Evolutionary conservation across 140 eudicot species (phyloP).

Genomic region (Senecio squalidus): DNA sequence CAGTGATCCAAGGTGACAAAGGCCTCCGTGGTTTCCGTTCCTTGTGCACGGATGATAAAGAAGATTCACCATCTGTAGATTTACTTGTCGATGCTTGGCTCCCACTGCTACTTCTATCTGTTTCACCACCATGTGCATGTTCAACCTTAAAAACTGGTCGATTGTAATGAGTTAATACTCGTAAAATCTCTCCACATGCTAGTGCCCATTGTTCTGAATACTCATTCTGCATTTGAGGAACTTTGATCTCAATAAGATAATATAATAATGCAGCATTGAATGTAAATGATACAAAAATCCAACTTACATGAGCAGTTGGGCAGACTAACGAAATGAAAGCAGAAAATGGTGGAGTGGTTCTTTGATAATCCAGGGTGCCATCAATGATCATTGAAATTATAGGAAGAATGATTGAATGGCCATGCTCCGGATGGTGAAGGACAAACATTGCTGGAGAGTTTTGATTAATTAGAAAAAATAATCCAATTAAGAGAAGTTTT

Average conservation of each 20-base stretch:
- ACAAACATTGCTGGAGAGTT: conserved; percentile 71
- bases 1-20: conserved; percentile 95
- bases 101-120: conserved; percentile 64
- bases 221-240: conserved; percentile 57
- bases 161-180: conserved; percentile 90
- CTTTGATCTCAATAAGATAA: neutral
- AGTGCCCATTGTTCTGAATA: conserved; percentile 99
- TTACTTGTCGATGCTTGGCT: conserved; percentile 70
- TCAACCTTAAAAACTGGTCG: conserved; percentile 84
- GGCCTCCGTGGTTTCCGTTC: conserved; percentile 87
- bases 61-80: conserved; percentile 37
- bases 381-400: conserved; percentile 80
- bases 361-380: conserved; percentile 74
- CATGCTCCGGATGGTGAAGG: conserved; percentile 96
- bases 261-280: neutral
- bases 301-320: conserved; percentile 69
- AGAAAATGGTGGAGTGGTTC: conserved; percentile 69
- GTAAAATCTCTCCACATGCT: conserved; percentile 91
- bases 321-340: conserved; percentile 80
- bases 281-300: neutral
- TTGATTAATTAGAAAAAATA: conserved; percentile 6
- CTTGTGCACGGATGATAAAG: conserved; percentile 39
- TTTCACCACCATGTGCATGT: conserved; percentile 37
- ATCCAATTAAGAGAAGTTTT: neutral
- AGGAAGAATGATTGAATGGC: conserved; percentile 83